Base-by-base conservation (phyloP, 2,329 filamentous ascomycete genomes). In the Setomelanomma holmii region DNA sequence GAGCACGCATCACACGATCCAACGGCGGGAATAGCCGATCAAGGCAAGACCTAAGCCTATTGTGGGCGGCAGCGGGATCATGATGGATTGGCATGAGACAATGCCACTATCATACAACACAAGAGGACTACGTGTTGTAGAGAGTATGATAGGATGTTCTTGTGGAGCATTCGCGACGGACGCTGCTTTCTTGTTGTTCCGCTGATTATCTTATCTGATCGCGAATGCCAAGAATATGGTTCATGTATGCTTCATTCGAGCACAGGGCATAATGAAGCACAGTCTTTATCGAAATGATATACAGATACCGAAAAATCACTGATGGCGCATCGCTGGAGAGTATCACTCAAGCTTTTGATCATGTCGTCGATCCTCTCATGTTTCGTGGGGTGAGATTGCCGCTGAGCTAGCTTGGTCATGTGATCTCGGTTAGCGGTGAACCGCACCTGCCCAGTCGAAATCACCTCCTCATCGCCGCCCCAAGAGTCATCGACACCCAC, bases 401-500 rank as follows among this genome's bases (percentile, higher is more conserved):
- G 64, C 60, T 57, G 64, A 66, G 63, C 38, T 40, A 44, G 21
- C 17, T 10, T 30, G n/a, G n/a, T 34, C 64, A 62, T 46, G 63
- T 67, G 63, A 60, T 52, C 64, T 60, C 64, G 61, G 59, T 54
- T 68, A 65, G 53, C 53, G 38, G 45, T 33, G 48, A 56, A n/a
- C 58, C 61, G 65, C 68, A 71, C 55, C 52, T 47, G 59, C 55
- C 62, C 62, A 61, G 61, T 68, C 58, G 57, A 61, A 49, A 49
- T 49, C 40, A 35, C 42, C 60, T 58, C 62, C 51, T 53, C 61
- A 61, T 58, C 62, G 67, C 55, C 60, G 61, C 54, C 58, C 58
- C 57, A 57, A 60, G 57, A 68, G 63, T 67, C 69, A 69, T 61
- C 64, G 67, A 68, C 63, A 64, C 62, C 63, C 51, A 64, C 70